A percentile compares a stretch with the other conserved stretches of the same genome.
Conservation (phyloP, 1,284 basidiomycete species). For the Entoloma clypeatum region DNA sequence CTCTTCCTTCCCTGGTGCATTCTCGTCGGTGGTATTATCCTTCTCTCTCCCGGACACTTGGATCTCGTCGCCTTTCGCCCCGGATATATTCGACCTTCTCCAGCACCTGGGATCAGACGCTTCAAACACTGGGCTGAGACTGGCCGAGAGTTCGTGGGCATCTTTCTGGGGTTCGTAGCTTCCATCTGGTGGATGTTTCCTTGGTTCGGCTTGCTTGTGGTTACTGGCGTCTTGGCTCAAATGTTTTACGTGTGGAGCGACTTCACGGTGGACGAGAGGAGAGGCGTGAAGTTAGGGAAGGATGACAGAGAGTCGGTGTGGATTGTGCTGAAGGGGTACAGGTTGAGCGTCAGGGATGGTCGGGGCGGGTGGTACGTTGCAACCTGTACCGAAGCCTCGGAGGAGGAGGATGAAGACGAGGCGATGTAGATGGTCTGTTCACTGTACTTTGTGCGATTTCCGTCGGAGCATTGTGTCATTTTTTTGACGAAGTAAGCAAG, state of each 20-base stretch:
- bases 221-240: constrained; percentile 22
- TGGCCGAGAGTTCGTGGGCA: constrained; percentile 34
- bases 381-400: too few species aligned
- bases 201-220: constrained; percentile 18
- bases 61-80: constrained; percentile 33
- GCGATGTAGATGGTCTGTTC: too few species aligned
- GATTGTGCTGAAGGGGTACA: constrained; percentile 27
- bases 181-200: constrained; percentile 17
- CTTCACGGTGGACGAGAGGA: constrained; percentile 30
- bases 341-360: too few species aligned
- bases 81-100: constrained; percentile 34
- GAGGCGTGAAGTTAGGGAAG: constrained; percentile 32
- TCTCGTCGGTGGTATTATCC: constrained; percentile 37
- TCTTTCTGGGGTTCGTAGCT: constrained; percentile 32
- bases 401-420: too few species aligned
- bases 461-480: too few species aligned
- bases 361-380: too few species aligned
- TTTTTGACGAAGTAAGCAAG: too few species aligned
- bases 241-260: constrained; percentile 33
- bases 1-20: constrained; percentile 44
- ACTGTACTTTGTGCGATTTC: too few species aligned
- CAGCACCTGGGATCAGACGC: constrained; percentile 33
- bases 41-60: constrained; percentile 34
- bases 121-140: constrained; percentile 40
- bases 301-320: constrained; percentile 42